Base-by-base conservation (phyloP, 2,329 filamentous ascomycete species). In the Talaromyces marneffei region DNA sequence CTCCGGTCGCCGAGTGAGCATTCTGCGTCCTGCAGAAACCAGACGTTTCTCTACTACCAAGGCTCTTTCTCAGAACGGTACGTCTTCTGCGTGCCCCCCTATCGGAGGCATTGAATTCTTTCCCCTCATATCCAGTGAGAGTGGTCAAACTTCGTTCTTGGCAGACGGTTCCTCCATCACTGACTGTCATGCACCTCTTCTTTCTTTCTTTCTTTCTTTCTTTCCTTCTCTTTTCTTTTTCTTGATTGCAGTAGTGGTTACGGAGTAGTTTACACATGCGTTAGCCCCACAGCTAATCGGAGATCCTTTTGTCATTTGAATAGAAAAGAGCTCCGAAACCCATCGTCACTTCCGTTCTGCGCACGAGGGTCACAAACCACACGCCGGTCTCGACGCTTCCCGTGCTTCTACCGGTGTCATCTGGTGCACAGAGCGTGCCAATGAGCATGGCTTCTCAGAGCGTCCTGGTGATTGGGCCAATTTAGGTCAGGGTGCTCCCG, bases 391-490 rank as follows among this genome's bases (percentile, higher is more conserved):
- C 66, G 92, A 97, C 71, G 89, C 91, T 59, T 89, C 87, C 64
- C 86, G 92, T 75, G 89, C 91, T 48, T 95, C 90, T 16, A 97
- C 93, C 14, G 93, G 93, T 76, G 93, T 97, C 3, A 90, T 97
- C 65, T 97, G 93, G 93, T 77, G 74, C 60, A 79, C 77, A 37
- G 77, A 80, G 61, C 88, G 91, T 68, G 92, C 92, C 59, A 85
- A 87, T 73, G 92, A 97, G 77, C 90, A 93, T 78, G 93, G 93
- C 68, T 97, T 89, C 79, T 79, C 86, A 56, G 92, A 97, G 3
- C 83, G 92, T 67, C 92, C 91, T 10, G 83, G 89, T 2, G 78
- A 82, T 65, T 97, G 93, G 93, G 92, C 93, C 62, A 97, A 97
- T 74, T 81, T 97, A 58, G 93, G 93, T 33, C 93, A 97, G 79